These are phyloP conservation scores for Solanum chilense DNA, from an alignment of 257 asterid genomes.

Conservation along the genomic window DNA sequence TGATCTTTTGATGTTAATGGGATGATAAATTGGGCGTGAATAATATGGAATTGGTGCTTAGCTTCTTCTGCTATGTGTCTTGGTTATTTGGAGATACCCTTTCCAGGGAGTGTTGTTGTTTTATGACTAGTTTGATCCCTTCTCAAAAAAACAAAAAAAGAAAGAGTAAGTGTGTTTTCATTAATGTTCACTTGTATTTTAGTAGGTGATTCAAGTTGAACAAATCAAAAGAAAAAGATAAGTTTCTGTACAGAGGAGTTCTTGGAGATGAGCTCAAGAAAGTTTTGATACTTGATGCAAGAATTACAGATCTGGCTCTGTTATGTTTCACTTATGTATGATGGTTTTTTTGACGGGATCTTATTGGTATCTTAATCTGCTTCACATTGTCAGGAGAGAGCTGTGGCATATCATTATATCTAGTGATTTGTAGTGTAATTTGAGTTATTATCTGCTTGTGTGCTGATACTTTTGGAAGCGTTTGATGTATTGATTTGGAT, in stretches of 20 bases:
- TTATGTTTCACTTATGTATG: not conserved
- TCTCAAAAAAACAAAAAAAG: no score
- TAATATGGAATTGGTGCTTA: not conserved
- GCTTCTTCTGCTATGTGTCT: not conserved
- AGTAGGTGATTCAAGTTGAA: not conserved
- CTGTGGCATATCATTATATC: not conserved
- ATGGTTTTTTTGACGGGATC: not conserved
- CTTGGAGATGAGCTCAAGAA: not conserved
- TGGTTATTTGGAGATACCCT: not conserved
- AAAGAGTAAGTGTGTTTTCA: not conserved
- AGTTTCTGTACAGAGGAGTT: not conserved
- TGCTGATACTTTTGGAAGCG: not conserved
- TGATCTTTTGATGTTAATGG: not conserved
- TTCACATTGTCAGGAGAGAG: not conserved
- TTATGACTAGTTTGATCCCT: not conserved
- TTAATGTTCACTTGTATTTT: not conserved
- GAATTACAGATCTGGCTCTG: not conserved
- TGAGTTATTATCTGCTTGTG: not conserved
- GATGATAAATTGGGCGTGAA: not conserved
- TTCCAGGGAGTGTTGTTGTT: not conserved
- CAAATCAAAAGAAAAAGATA: not conserved
- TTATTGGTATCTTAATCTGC: not conserved
- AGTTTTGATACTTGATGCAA: not conserved
- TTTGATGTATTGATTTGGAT: not conserved
- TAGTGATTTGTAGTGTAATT: not conserved